Evolutionary conservation across 2,329 filamentous ascomycete genomes (phyloP), one percentile per base, ranked within the genome.

Genomic region (Neonectria faginata): DNA sequence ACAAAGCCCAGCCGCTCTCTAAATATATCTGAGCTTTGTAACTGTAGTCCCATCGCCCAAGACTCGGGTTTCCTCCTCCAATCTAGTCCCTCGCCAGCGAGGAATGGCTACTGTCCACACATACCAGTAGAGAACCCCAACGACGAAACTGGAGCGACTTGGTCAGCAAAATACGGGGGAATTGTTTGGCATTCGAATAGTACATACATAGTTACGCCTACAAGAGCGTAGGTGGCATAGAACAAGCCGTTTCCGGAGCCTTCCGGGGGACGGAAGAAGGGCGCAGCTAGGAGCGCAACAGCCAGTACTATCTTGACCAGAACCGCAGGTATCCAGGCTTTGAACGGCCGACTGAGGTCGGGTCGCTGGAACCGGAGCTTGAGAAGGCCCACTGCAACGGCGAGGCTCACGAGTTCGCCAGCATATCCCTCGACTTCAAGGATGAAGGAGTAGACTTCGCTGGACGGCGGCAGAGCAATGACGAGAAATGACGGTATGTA

Each of bases 341-440:
- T 88, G 76, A 91, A 92, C 0, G 90, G 90, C 4, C 90, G 80
- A 27, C 84, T 81, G 0, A 91, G 79, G 56, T 90, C 84, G 1
- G 89, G 89, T 11, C 87, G 81, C 65, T 83, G 85, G 60, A 80
- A 82, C 0, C 91, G 85, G 6, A 93, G 79, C 76, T 87, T 84
- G 0, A 92, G 69, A 0, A 92, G 79, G 0, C 90, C 90, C 8
- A 83, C 68, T 0, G 85, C 85, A 0, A 88, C 79, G 0, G 87
- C 86, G 1, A 92, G 74, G 0, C 83, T 83, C 60, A 89, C 84
- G 14, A 92, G 80, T 62, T 91, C 87, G 0, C 82, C 87, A 0
- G 89, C 86, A 68, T 92, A 92, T 0, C 88, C 89, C 71, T 92
- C 90, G 0, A 92, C 87, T 51, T 93, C 89, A 0, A 92, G 79